Evolutionary conservation across 306 rosid genomes (phyloP).

Genomic region (Dalbergia cochinchinensis): DNA sequence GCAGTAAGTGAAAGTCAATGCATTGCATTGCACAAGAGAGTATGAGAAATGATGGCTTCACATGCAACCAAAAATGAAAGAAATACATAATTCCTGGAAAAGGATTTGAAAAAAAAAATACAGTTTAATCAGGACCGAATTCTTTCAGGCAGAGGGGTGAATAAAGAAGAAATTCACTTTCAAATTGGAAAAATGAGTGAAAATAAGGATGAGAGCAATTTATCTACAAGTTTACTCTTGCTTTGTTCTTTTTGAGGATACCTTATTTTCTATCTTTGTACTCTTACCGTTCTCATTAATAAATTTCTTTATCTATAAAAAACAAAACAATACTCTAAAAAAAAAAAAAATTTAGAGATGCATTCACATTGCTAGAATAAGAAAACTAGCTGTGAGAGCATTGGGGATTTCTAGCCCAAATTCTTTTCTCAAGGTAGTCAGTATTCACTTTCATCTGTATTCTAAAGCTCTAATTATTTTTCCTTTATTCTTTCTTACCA

Average conservation of each 20-base stretch:
- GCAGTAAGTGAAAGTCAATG: constrained; percentile 29
- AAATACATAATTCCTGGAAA: constrained; percentile 29
- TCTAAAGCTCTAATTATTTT: neutral
- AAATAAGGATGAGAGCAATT: constrained; percentile 17
- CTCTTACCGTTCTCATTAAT: neutral
- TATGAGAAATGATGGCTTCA: constrained; percentile 22
- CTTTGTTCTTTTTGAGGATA: neutral
- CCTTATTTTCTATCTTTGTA: neutral
- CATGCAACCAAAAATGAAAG: constrained; percentile 35
- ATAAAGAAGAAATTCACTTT: constrained; percentile 22
- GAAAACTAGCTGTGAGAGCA: neutral
- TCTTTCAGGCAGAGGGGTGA: constrained; percentile 2
- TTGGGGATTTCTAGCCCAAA: neutral
- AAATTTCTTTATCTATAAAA: neutral
- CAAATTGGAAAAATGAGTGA: neutral
- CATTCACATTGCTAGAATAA: neutral
- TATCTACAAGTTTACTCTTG: neutral
- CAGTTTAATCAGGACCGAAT: constrained; percentile 17
- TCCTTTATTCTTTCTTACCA: neutral
- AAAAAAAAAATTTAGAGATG: constrained; percentile 9
- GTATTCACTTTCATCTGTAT: neutral
- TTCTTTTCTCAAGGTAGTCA: constrained; percentile 1
- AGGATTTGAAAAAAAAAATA: constrained; percentile 21
- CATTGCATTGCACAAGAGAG: constrained; percentile 27
- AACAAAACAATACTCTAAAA: neutral